These are phyloP conservation scores for Saksenaea oblongispora DNA, from an alignment of 371 early-diverging fungal genomes.

Conservation along the genomic window DNA sequence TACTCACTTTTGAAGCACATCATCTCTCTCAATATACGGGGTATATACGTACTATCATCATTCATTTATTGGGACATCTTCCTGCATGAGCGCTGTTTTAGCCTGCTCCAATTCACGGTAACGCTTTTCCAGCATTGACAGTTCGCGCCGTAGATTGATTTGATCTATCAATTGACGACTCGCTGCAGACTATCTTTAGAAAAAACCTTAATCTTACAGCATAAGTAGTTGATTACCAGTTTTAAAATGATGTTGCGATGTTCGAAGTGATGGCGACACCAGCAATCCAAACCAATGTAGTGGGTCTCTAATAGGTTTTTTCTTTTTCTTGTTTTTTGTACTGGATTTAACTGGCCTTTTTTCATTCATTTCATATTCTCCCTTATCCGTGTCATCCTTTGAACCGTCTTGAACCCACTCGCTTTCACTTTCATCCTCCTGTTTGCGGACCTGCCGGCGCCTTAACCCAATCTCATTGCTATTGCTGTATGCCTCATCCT, in stretches of 20 bases:
- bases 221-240: constrained; percentile 23
- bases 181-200: constrained; percentile 13
- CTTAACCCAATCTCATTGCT: constrained; percentile 10
- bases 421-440: constrained; percentile 12
- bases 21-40: too few species aligned
- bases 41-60: too few species aligned
- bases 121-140: constrained; percentile 31
- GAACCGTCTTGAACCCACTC: constrained; percentile 25
- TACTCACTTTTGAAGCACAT: too few species aligned
- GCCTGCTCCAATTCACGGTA: constrained; percentile 25
- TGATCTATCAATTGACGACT: constrained; percentile 30
- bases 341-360: constrained; percentile 9
- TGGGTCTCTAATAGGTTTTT: constrained; percentile 41
- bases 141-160: constrained; percentile 33
- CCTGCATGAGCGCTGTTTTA: not conserved
- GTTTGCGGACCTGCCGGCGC: not conserved
- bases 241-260: constrained; percentile 53
- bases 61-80: too few species aligned
- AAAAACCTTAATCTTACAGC: not conserved
- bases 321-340: constrained; percentile 9
- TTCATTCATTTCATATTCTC: constrained; percentile 20
- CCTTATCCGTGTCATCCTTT: constrained; percentile 11
- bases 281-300: constrained; percentile 69
- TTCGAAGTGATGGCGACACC: constrained; percentile 58
- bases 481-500: constrained; percentile 11